A percentile compares a stretch with the other conserved stretches of the same genome.
Evolutionary conservation across 495 filamentous ascomycete species (phyloP).

Genomic region (Mycothermus thermophilus): DNA sequence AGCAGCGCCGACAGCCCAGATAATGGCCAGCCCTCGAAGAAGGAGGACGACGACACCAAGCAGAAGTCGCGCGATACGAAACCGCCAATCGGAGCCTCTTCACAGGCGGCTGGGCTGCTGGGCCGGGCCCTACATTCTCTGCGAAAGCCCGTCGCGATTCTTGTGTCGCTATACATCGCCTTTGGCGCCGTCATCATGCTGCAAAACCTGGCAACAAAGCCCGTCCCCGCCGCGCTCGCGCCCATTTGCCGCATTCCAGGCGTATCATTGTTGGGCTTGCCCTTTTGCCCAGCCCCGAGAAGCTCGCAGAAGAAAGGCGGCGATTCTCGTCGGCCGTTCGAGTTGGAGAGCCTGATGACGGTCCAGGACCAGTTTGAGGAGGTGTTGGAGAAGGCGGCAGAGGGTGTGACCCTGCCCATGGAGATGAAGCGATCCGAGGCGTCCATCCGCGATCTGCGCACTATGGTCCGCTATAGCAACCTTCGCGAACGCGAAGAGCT

Average conservation of each 20-base stretch:
- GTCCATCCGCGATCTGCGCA: constrained; percentile 58
- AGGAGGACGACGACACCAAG: too few species aligned
- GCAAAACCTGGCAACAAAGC: constrained; percentile 37
- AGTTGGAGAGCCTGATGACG: constrained; percentile 54
- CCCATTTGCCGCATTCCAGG: constrained; percentile 55
- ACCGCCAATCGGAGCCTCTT: too few species aligned
- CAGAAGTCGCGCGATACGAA: too few species aligned
- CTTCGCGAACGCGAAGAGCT: constrained; percentile 42
- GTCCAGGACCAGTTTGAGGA: constrained; percentile 53
- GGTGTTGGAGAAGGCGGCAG: constrained; percentile 45
- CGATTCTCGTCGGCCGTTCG: constrained; percentile 20
- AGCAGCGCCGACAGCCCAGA: constrained; percentile 6
- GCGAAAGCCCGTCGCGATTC: constrained; percentile 41
- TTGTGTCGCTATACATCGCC: constrained; percentile 38
- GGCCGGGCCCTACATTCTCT: constrained; percentile 34
- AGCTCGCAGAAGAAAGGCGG: constrained; percentile 4
- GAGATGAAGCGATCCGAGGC: constrained; percentile 60
- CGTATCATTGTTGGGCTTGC: constrained; percentile 39
- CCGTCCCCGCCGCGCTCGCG: constrained; percentile 37
- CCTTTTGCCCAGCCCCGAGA: constrained; percentile 39
- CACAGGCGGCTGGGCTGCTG: too few species aligned
- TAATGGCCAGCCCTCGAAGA: too few species aligned
- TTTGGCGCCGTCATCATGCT: constrained; percentile 35
- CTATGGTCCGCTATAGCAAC: constrained; percentile 40
- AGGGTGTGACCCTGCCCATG: constrained; percentile 45